phyloP scores from a whole-genome alignment of 129 eudicot genomes.

The Chrysanthemum lavandulifolium region DNA sequence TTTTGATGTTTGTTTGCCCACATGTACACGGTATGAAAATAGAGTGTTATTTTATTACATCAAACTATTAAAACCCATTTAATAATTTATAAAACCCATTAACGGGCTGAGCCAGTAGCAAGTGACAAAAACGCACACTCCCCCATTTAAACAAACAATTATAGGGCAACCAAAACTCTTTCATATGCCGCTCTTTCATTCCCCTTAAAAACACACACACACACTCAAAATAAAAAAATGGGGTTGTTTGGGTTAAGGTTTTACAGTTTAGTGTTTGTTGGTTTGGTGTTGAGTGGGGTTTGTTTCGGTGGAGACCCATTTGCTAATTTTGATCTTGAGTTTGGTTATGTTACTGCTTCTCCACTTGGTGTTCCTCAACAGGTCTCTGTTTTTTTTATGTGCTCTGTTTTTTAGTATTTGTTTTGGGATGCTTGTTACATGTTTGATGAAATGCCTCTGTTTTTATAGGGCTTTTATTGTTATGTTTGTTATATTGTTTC shows the following conservation, averaged over 20 bases:
- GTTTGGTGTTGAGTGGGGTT: slow-evolving; percentile 32
- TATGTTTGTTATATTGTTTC: neutral
- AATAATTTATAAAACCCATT: neutral
- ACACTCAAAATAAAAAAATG: slow-evolving; percentile 1
- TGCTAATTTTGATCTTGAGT: slow-evolving; percentile 43
- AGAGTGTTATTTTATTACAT: too few relatives aligned
- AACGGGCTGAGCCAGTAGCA: slow-evolving; percentile 28
- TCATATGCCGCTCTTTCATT: slow-evolving; percentile 25
- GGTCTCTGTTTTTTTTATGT: slow-evolving; percentile 30
- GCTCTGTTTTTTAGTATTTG: slow-evolving; percentile 14
- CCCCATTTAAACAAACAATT: too few relatives aligned
- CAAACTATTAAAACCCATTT: neutral
- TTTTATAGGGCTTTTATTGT: neutral
- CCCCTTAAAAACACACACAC: slow-evolving; percentile 11
- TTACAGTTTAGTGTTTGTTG: slow-evolving; percentile 28
- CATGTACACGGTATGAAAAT: too few relatives aligned
- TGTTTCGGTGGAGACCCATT: slow-evolving; percentile 63
- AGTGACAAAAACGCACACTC: neutral
- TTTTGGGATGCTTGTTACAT: slow-evolving; percentile 1
- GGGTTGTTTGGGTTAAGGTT: slow-evolving; percentile 21
- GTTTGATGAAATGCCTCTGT: slow-evolving; percentile 17
- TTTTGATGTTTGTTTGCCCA: neutral
- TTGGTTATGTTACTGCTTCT: slow-evolving; percentile 82
- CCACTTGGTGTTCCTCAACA: slow-evolving; percentile 95
- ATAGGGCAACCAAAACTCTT: slow-evolving; percentile 23